A percentile compares a stretch with the other conserved stretches of the same genome.
These are phyloP conservation scores for Populus hybrid DNA, from an alignment of 441 rosid genomes.

Conservation along the genomic window DNA sequence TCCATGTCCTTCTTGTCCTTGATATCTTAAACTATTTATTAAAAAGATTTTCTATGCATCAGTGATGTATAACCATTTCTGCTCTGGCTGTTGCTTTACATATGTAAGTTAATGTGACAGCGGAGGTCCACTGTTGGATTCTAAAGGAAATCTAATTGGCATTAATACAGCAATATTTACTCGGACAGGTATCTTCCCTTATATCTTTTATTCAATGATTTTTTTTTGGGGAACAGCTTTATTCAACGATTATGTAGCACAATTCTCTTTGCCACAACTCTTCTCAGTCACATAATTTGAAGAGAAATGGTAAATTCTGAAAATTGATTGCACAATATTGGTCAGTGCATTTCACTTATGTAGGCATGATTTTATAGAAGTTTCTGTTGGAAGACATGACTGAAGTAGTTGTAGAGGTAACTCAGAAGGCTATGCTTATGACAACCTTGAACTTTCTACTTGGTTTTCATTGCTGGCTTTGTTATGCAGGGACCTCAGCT, in stretches of 20 bases:
- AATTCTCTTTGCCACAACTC: too few relatives aligned
- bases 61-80: neutral
- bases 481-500: slow-evolving; percentile 74
- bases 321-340: neutral
- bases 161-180: slow-evolving; percentile 92
- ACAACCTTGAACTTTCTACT: neutral
- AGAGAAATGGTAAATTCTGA: neutral
- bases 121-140: slow-evolving; percentile 91
- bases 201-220: neutral
- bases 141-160: slow-evolving; percentile 86
- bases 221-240: neutral
- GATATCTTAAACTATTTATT: too few relatives aligned
- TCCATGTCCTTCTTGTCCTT: neutral
- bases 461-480: slow-evolving; percentile 6
- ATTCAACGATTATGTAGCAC: too few relatives aligned
- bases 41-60: neutral
- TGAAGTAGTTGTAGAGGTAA: neutral
- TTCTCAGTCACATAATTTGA: neutral
- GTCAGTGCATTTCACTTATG: neutral
- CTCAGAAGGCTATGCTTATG: neutral
- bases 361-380: neutral
- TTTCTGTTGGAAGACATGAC: too few relatives aligned
- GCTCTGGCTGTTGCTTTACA: slow-evolving; percentile 6
- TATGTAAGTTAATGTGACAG: slow-evolving; percentile 36
- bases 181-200: slow-evolving; percentile 57